These are phyloP conservation scores for Pharus latifolius DNA, from an alignment of 176 grass and related monocot species.

Conservation along the genomic window DNA sequence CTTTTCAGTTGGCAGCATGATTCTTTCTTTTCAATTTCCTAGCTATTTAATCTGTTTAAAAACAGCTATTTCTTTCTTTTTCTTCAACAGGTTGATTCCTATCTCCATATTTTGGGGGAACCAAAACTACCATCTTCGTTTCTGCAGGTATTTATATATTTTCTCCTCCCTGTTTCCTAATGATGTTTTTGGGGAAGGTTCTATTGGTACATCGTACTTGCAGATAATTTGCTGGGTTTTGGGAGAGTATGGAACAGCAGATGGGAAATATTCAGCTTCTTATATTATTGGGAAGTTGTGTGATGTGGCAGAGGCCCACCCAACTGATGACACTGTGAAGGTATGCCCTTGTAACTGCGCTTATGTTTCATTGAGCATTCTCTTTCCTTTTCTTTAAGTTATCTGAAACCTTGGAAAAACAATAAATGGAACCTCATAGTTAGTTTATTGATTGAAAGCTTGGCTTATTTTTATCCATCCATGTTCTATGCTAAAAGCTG, in stretches of 20 bases:
- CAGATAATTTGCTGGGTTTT: slow-evolving; percentile 99
- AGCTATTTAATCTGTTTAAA: not conserved
- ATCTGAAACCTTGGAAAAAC: not conserved
- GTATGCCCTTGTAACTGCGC: slow-evolving; percentile 18
- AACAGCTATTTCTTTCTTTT: not conserved
- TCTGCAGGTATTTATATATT: slow-evolving; percentile 62
- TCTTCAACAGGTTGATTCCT: slow-evolving; percentile 80
- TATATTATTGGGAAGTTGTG: slow-evolving; percentile 96
- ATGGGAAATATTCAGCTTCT: slow-evolving; percentile 82
- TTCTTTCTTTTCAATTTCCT: not conserved
- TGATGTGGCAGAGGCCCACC: slow-evolving; percentile 90
- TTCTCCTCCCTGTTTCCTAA: not conserved
- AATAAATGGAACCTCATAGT: too few relatives aligned
- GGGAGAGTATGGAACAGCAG: slow-evolving; percentile 89
- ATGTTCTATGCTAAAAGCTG: not conserved
- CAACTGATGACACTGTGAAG: slow-evolving; percentile 91
- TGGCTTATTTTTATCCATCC: not conserved
- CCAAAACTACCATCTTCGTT: slow-evolving; percentile 98
- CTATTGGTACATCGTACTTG: slow-evolving; percentile 7
- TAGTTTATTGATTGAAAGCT: not conserved
- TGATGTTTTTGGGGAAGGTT: not conserved
- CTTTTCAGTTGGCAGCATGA: not conserved
- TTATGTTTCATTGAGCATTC: not conserved
- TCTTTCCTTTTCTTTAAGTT: not conserved
- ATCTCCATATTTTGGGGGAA: slow-evolving; percentile 84